phyloP scores from a whole-genome alignment of 768 basidiomycete species.

The Serendipita indica region DNA sequence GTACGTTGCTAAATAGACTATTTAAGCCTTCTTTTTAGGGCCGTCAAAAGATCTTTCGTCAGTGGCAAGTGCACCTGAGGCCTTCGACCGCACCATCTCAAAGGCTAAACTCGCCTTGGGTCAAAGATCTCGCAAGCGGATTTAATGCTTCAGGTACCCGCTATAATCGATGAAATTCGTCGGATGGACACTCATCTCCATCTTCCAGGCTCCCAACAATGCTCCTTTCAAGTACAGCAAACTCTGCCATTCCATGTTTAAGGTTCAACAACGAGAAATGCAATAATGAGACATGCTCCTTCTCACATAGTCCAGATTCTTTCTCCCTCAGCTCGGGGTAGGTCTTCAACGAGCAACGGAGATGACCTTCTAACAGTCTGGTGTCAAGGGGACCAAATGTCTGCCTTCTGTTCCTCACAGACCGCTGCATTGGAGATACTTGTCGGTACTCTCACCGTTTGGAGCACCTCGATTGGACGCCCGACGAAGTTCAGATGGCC shows the following conservation, averaged over 20 bases:
- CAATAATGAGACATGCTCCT: neutral
- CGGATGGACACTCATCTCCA: too few species aligned
- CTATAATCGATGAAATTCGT: too few species aligned
- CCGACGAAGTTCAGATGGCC: neutral
- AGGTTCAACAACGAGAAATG: neutral
- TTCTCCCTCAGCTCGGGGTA: neutral
- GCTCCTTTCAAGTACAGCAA: too few species aligned
- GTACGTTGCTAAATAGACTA: neutral
- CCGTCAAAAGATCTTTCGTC: too few species aligned
- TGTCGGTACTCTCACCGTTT: slow-evolving; percentile 2
- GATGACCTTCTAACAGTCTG: neutral
- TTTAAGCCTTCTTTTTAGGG: too few species aligned
- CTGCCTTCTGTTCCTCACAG: neutral
- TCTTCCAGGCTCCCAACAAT: too few species aligned
- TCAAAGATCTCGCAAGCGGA: too few species aligned
- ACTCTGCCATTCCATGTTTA: too few species aligned
- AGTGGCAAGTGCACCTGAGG: too few species aligned
- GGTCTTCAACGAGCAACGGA: neutral
- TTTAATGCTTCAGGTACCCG: too few species aligned
- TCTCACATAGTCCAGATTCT: neutral
- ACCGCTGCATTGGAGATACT: neutral
- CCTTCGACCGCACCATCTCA: too few species aligned
- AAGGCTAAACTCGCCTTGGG: too few species aligned
- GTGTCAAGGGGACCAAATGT: neutral
- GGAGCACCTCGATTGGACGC: neutral